These are phyloP conservation scores for Pestalotiopsis sp. DNA, from an alignment of 2,329 filamentous ascomycete species.

Conservation along the genomic window DNA sequence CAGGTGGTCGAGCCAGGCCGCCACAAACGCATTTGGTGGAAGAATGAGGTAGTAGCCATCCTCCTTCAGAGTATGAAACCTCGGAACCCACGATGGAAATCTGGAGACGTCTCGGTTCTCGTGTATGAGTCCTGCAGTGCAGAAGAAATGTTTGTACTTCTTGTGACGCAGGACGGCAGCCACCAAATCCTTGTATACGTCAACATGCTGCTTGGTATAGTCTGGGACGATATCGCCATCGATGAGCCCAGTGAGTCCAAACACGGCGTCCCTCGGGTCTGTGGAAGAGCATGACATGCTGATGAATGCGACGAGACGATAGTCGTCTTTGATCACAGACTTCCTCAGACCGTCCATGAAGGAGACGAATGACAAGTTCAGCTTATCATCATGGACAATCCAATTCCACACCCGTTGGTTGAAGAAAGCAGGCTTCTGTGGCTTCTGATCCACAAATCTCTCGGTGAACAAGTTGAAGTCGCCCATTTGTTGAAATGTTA, in stretches of 20 bases:
- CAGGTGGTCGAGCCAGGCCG: not conserved
- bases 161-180: not conserved
- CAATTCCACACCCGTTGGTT: not conserved
- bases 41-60: not conserved
- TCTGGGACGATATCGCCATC: not conserved
- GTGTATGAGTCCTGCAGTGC: not conserved
- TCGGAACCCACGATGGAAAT: slow-evolving; percentile 9
- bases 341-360: not conserved
- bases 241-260: not conserved
- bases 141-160: slow-evolving; percentile 2
- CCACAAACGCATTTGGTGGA: not conserved
- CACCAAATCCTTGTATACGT: slow-evolving; percentile 5
- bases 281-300: not conserved
- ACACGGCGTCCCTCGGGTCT: slow-evolving; percentile 1
- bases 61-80: not conserved
- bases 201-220: not conserved
- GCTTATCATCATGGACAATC: not conserved
- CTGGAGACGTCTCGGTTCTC: not conserved
- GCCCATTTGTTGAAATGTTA: not conserved
- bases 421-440: not conserved
- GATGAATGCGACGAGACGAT: not conserved
- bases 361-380: not conserved
- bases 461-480: slow-evolving; percentile 6
- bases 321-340: not conserved
- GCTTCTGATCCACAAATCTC: not conserved